phyloP scores from a whole-genome alignment of 139 green algal genomes.

The Protoeuglena noctilucae region DNA sequence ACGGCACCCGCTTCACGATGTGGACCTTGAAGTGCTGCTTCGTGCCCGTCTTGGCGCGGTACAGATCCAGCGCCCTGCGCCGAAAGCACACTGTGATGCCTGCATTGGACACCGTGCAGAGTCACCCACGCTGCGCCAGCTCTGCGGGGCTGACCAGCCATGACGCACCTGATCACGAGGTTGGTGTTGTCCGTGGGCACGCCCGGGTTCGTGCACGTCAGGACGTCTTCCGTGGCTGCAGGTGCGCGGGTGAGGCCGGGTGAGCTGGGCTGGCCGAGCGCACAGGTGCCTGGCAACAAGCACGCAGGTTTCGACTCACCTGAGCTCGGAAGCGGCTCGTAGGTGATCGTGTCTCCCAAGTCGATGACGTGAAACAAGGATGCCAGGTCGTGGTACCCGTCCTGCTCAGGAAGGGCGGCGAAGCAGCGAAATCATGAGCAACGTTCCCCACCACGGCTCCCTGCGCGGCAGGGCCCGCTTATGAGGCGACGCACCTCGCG shows the following conservation, averaged over 20 bases:
- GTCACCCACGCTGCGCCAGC: neutral
- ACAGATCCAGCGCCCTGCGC: conserved; percentile 55
- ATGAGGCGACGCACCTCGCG: too few species aligned
- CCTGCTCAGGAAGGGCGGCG: too few species aligned
- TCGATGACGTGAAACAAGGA: conserved; percentile 90
- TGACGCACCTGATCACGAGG: conserved; percentile 59
- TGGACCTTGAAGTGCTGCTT: conserved; percentile 55
- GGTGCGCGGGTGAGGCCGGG: too few species aligned
- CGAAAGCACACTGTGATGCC: neutral
- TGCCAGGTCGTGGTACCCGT: conserved; percentile 95
- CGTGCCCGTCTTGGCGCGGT: conserved; percentile 55
- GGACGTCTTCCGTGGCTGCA: conserved; percentile 38
- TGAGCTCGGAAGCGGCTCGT: conserved; percentile 27
- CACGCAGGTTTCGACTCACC: neutral
- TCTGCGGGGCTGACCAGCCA: neutral
- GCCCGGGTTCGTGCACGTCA: conserved; percentile 58
- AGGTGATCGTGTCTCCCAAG: conserved; percentile 78
- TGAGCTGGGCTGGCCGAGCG: neutral
- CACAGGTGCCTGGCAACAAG: neutral
- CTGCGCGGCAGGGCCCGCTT: too few species aligned
- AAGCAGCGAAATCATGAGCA: too few species aligned
- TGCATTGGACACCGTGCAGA: neutral
- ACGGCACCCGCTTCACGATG: conserved; percentile 81
- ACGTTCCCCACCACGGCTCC: too few species aligned
- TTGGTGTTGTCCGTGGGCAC: conserved; percentile 86